Base-by-base conservation (phyloP, 768 basidiomycete species). In the Tephrocybe sp. region DNA sequence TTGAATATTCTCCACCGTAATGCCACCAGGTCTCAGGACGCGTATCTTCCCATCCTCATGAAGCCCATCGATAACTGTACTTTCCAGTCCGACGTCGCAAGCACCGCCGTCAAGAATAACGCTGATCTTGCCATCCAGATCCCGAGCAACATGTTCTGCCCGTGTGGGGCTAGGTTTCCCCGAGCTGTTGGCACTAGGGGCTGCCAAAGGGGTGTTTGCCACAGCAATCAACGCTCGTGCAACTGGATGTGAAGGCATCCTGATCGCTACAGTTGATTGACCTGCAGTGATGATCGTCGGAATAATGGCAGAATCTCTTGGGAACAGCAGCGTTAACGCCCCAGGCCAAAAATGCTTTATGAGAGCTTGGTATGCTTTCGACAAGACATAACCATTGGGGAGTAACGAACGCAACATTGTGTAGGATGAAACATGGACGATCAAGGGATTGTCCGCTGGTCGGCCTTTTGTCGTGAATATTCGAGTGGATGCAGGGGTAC, bases 311-410 rank as follows among this genome's bases (percentile, higher is more conserved):
- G 79, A 61, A 64, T 86, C 70, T 53, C 80, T 76, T 5, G 94
- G 94, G 66, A 98, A 98, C 40, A 99, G 76, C 21, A 98, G 77
- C 0, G 94, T 95, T 47, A 99, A 71, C 0, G 97, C 81, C 5
- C 97, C 97, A 0, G 97, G 97, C 97, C 95, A 98, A 69, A 97
- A 95, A 11, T 78, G 77, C 31, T 79, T 71, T 58, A 97, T 94
- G 39, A 99, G 73, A 1, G 73, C 71, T 45, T 79, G 69, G 66
- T 97, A 97, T 7, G 86, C 69, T 12, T 54, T 63, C 1, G 93
- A 78, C 7, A 89, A 67, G 12, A 57, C 59, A 62, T 87, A 93
- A 42, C 66, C 65, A 11, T 76, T 64, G 0, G 93, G 92, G 8
- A 97, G 76, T 50, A 97, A 75, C 4, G 80, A 69, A 11, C 68